Conservation (phyloP, 441 rosid species). For the Gossypium schwendimanii region DNA sequence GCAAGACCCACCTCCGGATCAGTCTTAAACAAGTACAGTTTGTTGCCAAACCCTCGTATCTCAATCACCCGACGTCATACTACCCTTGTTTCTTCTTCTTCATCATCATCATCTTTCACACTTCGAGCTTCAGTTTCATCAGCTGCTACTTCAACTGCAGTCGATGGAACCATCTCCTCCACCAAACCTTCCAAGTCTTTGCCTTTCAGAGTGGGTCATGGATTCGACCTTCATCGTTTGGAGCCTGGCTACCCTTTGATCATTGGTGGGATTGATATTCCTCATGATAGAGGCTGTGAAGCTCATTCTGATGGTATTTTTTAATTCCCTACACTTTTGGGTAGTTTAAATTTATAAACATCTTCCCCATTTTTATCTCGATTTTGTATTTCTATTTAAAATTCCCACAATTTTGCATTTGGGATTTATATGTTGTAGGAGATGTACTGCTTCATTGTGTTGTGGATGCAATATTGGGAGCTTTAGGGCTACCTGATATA, state of each 20-base stretch:
- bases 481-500: slow-evolving; percentile 88
- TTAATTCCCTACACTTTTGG: neutral
- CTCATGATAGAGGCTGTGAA: slow-evolving; percentile 88
- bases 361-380: neutral
- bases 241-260: slow-evolving; percentile 93
- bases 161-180: slow-evolving; percentile 35
- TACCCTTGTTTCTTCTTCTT: neutral
- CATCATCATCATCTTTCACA: neutral
- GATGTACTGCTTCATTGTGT: slow-evolving; percentile 96
- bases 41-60: slow-evolving; percentile 13
- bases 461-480: slow-evolving; percentile 97
- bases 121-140: slow-evolving; percentile 28
- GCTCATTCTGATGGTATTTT: slow-evolving; percentile 93
- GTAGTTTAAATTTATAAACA: too few relatives aligned
- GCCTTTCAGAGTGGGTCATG: slow-evolving; percentile 89
- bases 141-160: slow-evolving; percentile 39
- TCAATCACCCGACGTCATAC: neutral
- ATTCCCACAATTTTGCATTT: neutral
- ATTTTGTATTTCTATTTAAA: neutral
- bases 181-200: slow-evolving; percentile 40
- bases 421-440: slow-evolving; percentile 37
- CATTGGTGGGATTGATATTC: slow-evolving; percentile 84
- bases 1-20: slow-evolving; percentile 1
- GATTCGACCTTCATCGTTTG: slow-evolving; percentile 83
- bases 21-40: slow-evolving; percentile 20